These are phyloP conservation scores for Ophiostoma sp. DNA, from an alignment of 2,329 filamentous ascomycete genomes.

Conservation along the genomic window DNA sequence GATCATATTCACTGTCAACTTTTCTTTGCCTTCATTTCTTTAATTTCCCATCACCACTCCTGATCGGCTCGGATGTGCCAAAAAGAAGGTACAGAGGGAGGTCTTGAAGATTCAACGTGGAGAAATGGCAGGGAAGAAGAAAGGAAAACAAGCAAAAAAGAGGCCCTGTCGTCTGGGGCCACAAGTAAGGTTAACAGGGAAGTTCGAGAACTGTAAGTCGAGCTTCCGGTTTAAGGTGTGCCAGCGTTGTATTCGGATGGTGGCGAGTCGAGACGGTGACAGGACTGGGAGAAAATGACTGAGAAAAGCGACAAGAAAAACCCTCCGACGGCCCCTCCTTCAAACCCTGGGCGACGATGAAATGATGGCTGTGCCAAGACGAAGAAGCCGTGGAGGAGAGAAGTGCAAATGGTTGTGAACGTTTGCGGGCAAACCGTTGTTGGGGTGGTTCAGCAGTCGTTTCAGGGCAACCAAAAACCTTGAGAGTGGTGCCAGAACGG, in stretches of 20 bases:
- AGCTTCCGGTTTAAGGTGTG: conserved; percentile 12
- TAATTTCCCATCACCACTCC: background rate
- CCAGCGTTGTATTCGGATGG: conserved; percentile 11
- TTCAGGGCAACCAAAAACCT: conserved; percentile 13
- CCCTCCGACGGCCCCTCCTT: background rate
- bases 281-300: background rate
- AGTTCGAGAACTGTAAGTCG: background rate
- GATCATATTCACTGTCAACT: background rate
- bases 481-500: conserved; percentile 2
- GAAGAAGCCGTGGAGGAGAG: conserved; percentile 4
- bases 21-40: background rate
- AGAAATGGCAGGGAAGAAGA: background rate
- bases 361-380: conserved; percentile 22
- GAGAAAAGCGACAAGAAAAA: background rate
- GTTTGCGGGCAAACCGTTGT: background rate
- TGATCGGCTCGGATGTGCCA: conserved; percentile 20
- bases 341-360: conserved; percentile 22
- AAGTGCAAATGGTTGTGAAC: background rate
- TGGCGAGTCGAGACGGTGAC: background rate
- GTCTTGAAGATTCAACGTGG: too few species aligned
- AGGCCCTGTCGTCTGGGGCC: background rate
- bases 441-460: conserved; percentile 16
- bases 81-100: background rate
- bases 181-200: conserved; percentile 12
- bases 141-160: background rate